A percentile compares a stretch with the other conserved stretches of the same genome.
phyloP scores from a whole-genome alignment of 495 filamentous ascomycete species.

The Aspergillus panamensis region DNA sequence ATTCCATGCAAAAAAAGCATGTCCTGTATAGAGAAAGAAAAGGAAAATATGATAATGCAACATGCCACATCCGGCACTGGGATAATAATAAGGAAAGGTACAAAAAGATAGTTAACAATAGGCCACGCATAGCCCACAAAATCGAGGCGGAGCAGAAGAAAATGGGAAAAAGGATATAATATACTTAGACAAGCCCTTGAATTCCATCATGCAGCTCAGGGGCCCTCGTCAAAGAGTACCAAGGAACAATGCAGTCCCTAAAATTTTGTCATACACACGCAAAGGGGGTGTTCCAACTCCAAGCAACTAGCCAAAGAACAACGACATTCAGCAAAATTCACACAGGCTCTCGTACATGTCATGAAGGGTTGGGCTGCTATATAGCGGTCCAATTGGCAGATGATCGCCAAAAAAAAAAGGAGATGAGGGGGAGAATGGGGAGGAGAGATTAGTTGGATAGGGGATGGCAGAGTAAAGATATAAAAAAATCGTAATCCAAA shows the following conservation, averaged over 20 bases:
- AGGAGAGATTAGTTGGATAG: background rate
- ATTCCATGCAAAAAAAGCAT: background rate
- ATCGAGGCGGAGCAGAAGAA: conserved; percentile 8
- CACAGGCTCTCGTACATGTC: conserved; percentile 45
- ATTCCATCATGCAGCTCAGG: conserved; percentile 21
- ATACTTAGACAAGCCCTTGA: conserved; percentile 9
- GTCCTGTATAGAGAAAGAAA: conserved; percentile 1
- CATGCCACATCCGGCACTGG: background rate
- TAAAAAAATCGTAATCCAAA: background rate
- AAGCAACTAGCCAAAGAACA: conserved; percentile 33
- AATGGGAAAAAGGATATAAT: conserved; percentile 13
- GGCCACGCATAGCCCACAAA: background rate
- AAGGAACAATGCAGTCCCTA: conserved; percentile 21
- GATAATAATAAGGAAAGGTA: background rate
- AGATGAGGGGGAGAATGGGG: conserved; percentile 5
- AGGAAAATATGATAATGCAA: background rate
- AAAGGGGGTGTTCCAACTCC: conserved; percentile 28
- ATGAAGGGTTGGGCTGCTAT: conserved; percentile 26
- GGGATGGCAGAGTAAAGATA: background rate
- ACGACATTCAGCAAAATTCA: conserved; percentile 33
- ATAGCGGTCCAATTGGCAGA: conserved; percentile 13
- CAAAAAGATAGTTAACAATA: background rate
- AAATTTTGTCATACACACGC: conserved; percentile 29
- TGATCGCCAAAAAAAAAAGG: background rate
- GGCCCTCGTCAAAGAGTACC: conserved; percentile 11